phyloP scores from a whole-genome alignment of 768 basidiomycete species.

The Arthromyces matolae region DNA sequence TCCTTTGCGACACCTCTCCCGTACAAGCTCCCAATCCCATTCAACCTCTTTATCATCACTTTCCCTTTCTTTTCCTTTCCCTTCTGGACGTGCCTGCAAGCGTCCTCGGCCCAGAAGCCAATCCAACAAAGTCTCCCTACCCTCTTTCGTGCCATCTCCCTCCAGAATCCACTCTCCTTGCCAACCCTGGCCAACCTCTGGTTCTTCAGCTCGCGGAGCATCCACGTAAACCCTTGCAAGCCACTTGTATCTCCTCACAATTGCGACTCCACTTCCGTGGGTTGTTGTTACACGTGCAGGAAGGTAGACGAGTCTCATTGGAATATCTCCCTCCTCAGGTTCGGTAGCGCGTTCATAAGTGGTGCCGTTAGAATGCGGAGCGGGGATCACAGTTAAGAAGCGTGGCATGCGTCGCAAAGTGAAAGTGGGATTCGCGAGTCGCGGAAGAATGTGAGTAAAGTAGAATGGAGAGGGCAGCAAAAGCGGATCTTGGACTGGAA shows the following conservation, averaged over 20 bases:
- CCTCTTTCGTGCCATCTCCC: conserved; percentile 48
- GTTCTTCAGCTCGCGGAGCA: conserved; percentile 66
- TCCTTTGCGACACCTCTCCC: conserved; percentile 12
- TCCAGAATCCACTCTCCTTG: conserved; percentile 15
- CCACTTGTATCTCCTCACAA: conserved; percentile 66
- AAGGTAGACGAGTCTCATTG: conserved; percentile 45
- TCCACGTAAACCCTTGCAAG: conserved; percentile 46
- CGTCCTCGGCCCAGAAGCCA: conserved; percentile 35
- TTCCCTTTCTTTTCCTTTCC: conserved; percentile 63
- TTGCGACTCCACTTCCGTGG: conserved; percentile 53
- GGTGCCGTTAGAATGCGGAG: conserved; percentile 11
- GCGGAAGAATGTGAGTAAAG: conserved; percentile 61
- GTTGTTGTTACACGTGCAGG: conserved; percentile 53
- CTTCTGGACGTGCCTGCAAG: conserved; percentile 61
- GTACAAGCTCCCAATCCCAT: conserved; percentile 14
- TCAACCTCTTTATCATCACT: conserved; percentile 1
- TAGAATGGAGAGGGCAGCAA: conserved; percentile 73
- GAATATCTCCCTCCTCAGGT: conserved; percentile 8
- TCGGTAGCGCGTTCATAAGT: background rate
- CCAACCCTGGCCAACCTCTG: conserved; percentile 55
- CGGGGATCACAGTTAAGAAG: conserved; percentile 32
- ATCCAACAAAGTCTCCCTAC: conserved; percentile 60
- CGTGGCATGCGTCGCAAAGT: conserved; percentile 33
- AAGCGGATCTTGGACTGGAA: conserved; percentile 54
- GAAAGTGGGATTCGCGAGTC: conserved; percentile 33